A percentile compares a stretch with the other conserved stretches of the same genome.
These are phyloP conservation scores for Centella asiatica DNA, from an alignment of 129 eudicot species.

Conservation along the genomic window DNA sequence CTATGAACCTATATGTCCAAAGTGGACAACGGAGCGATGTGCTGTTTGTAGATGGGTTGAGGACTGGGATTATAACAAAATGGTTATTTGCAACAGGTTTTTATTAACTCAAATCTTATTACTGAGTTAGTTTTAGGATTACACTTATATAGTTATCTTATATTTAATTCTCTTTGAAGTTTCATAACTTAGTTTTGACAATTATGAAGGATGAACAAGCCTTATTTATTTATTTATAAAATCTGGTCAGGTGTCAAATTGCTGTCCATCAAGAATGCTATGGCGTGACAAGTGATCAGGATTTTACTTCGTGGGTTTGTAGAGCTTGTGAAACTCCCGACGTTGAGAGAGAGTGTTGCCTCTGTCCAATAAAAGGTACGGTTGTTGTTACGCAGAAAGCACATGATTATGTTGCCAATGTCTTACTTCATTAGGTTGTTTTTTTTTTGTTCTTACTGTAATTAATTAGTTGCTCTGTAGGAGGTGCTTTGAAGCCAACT, in stretches of 20 bases:
- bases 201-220: no score
- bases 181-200: no score
- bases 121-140: not conserved
- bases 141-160: not conserved
- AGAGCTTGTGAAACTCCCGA: slow-evolving; percentile 90
- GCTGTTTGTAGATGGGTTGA: slow-evolving; percentile 96
- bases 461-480: slow-evolving; percentile 30
- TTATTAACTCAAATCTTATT: not conserved
- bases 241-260: slow-evolving; percentile 87
- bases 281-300: slow-evolving; percentile 55
- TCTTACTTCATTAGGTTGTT: no score
- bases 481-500: slow-evolving; percentile 93
- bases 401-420: no score
- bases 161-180: not conserved
- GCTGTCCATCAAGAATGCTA: slow-evolving; percentile 98
- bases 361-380: slow-evolving; percentile 92
- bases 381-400: slow-evolving; percentile 1
- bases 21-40: slow-evolving; percentile 95
- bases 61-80: slow-evolving; percentile 93
- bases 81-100: slow-evolving; percentile 86
- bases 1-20: slow-evolving; percentile 70
- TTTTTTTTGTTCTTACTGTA: slow-evolving; percentile 1
- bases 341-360: slow-evolving; percentile 76
- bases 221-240: no score
- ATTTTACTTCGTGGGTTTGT: slow-evolving; percentile 94